Evolutionary conservation across 2,329 filamentous ascomycete genomes (phyloP), one percentile per base, ranked within the genome.

Genomic region (Cytospora chrysosperma): DNA sequence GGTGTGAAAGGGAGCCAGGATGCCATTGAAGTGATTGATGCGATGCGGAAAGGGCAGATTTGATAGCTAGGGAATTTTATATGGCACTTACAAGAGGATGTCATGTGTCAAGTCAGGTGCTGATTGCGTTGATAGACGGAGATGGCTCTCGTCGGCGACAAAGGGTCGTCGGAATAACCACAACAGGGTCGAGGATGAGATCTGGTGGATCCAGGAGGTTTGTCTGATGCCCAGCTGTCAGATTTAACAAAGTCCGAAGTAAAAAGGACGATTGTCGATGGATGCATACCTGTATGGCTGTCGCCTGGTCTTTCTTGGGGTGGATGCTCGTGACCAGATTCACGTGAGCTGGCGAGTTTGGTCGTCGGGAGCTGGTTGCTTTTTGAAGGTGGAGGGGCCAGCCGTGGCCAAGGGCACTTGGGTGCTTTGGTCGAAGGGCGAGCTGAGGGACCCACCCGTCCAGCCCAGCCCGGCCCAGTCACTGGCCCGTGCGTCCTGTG

Each of bases 101-200:
- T 61, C 63, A 65, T 61, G 60, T 65, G 63, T 51, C 63, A 61
- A 51, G 63, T 62, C 63, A 65, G 63, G 63, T 65, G 63, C 56
- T 62, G 53, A 61, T 61, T 61, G 59, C 59, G 59, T 55, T 61
- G 59, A 61, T 61, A 61, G 59, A 30, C 21, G 28, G 24, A 19
- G 15, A 40, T 40, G 59, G 59, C 51, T 52, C 37, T 43, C 26
- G 59, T 56, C 49, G 30, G 59, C 59, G 54, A 57, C 54, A 54
- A 65, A 65, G 37, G 21, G 21, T 24, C 54, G 43, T 65, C 63
- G 63, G 63, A 65, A 43, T 62, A 62, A 62, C 15, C 30, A 53
- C 19, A 32, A 12, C 49, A 37, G 49, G 32, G 37, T 19, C 37
- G 32, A 28, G 59, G 47, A 6, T 8, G 34, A 37, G 60, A 51